Percentiles rank a stretch among this genome's conserved stretches.
Evolutionary conservation across 2,329 filamentous ascomycete genomes (phyloP).

Genomic region (Exophiala dermatitidis): DNA sequence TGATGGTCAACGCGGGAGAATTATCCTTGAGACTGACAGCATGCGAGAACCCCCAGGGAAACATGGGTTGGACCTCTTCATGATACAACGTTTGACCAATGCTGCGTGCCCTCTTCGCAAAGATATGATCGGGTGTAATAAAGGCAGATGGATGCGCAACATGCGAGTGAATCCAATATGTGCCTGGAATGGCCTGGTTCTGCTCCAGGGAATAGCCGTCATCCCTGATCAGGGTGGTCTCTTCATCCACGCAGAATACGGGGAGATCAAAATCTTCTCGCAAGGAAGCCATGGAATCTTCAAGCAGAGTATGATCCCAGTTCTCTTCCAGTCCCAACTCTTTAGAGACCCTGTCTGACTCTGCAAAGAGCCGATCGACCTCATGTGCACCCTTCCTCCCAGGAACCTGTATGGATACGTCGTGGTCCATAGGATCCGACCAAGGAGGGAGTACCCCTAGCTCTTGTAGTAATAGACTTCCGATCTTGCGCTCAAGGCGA

Average conservation of each 20-base stretch:
- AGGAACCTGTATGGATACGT: slow-evolving; percentile 12
- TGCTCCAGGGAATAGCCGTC: slow-evolving; percentile 55
- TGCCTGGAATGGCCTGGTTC: slow-evolving; percentile 34
- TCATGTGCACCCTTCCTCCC: slow-evolving; percentile 9
- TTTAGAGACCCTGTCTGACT: slow-evolving; percentile 30
- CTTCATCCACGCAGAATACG: slow-evolving; percentile 54
- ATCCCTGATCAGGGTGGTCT: slow-evolving; percentile 52
- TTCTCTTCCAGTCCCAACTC: slow-evolving; percentile 20
- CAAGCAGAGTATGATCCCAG: slow-evolving; percentile 29
- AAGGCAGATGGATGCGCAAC: slow-evolving; percentile 60
- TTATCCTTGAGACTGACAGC: slow-evolving; percentile 49
- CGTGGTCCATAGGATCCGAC: slow-evolving; percentile 39
- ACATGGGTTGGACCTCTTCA: slow-evolving; percentile 48
- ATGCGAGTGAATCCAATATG: slow-evolving; percentile 56
- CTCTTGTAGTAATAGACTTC: slow-evolving; percentile 52
- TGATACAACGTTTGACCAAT: slow-evolving; percentile 48
- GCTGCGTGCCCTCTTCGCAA: slow-evolving; percentile 50
- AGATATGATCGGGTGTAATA: slow-evolving; percentile 44
- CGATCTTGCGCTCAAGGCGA: slow-evolving; percentile 34
- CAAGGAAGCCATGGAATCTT: slow-evolving; percentile 50
- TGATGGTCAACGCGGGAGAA: slow-evolving; percentile 56
- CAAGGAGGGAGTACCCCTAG: slow-evolving; percentile 54
- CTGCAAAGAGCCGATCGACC: slow-evolving; percentile 33
- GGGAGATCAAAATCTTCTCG: slow-evolving; percentile 51
- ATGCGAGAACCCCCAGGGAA: slow-evolving; percentile 43